phyloP scores from a whole-genome alignment of 768 basidiomycete species.

The Favolaschia claudopus region DNA sequence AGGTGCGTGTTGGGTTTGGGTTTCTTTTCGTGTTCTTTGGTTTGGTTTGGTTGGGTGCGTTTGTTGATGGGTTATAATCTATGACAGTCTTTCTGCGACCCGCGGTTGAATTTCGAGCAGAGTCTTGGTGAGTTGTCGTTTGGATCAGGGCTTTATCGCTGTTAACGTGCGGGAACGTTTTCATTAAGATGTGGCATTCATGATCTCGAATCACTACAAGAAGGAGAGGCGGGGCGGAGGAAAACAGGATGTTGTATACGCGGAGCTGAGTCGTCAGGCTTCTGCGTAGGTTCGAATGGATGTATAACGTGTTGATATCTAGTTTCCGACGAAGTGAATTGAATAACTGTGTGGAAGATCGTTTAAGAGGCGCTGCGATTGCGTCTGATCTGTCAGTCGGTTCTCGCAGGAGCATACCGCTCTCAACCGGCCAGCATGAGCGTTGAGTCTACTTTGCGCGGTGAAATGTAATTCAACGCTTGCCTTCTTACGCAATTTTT shows the following conservation, averaged over 20 bases:
- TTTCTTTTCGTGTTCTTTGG: background rate
- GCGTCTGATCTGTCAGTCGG: too few species aligned
- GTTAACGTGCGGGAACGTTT: background rate
- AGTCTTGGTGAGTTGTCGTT: constrained; percentile 73
- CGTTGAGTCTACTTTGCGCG: too few species aligned
- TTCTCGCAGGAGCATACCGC: too few species aligned
- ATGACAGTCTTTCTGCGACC: constrained; percentile 88
- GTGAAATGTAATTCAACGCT: too few species aligned
- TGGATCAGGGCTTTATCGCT: background rate
- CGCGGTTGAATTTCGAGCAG: constrained; percentile 92
- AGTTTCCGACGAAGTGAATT: too few species aligned
- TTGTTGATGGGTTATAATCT: background rate
- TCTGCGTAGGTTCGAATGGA: too few species aligned
- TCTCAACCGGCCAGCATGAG: too few species aligned
- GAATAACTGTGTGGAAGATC: too few species aligned
- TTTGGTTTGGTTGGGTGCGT: background rate
- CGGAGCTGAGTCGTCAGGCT: constrained; percentile 46
- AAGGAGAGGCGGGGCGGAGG: constrained; percentile 62
- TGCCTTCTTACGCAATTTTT: too few species aligned
- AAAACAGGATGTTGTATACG: constrained; percentile 42
- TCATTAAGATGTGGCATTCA: constrained; percentile 86
- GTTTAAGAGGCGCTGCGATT: too few species aligned
- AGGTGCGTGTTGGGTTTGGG: constrained; percentile 65
- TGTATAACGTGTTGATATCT: too few species aligned
- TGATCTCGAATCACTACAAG: constrained; percentile 83